A percentile compares a stretch with the other conserved stretches of the same genome.
Evolutionary conservation across 2,329 filamentous ascomycete genomes (phyloP).

Genomic region (Reticulascus tulasneorum): DNA sequence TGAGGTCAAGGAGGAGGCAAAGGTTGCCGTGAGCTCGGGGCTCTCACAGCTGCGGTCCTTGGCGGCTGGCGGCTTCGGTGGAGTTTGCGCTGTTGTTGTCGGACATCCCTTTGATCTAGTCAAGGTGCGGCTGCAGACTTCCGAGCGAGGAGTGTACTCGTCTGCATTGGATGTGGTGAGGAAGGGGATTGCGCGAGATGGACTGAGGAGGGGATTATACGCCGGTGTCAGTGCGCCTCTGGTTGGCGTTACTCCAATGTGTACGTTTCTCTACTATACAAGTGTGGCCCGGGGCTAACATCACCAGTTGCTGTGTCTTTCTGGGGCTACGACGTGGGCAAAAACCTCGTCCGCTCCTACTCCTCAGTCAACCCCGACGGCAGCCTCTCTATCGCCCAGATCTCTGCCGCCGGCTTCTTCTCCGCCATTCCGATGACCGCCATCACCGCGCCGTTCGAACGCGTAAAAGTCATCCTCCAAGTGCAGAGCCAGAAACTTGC

Average conservation of each 20-base stretch:
- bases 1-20: constrained; percentile 37
- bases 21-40: constrained; percentile 31
- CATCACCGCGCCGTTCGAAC: constrained; percentile 98
- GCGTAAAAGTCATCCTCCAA: constrained; percentile 96
- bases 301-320: constrained; percentile 62
- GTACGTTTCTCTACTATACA: constrained; percentile 52
- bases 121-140: constrained; percentile 95
- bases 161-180: constrained; percentile 87
- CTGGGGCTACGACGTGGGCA: constrained; percentile 94
- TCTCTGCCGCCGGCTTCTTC: constrained; percentile 93
- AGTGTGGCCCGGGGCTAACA: background rate
- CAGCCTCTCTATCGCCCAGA: constrained; percentile 75
- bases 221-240: constrained; percentile 95
- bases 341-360: constrained; percentile 71
- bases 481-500: constrained; percentile 92
- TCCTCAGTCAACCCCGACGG: constrained; percentile 61
- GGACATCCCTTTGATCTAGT: constrained; percentile 97
- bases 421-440: constrained; percentile 95
- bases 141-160: constrained; percentile 87
- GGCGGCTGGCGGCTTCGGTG: constrained; percentile 85
- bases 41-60: constrained; percentile 69
- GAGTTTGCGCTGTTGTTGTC: constrained; percentile 88
- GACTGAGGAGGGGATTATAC: constrained; percentile 76
- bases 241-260: constrained; percentile 97
- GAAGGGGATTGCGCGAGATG: constrained; percentile 84